Evolutionary conservation across 768 basidiomycete species (phyloP).

Genomic region (Kwoniella sp.): DNA sequence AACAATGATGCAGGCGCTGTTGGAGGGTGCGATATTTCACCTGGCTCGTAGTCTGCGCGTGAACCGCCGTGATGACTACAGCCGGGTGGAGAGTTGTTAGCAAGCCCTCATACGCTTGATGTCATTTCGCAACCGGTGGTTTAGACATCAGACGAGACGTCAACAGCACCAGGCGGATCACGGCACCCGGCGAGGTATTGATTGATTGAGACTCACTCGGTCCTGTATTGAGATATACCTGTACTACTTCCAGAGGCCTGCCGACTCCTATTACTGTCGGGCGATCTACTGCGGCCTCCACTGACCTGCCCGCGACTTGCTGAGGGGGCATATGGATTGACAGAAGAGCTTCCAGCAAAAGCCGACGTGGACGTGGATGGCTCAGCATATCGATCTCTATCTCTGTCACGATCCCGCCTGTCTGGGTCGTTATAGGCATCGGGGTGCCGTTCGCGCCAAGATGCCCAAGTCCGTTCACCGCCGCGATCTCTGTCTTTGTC

Average conservation of each 20-base stretch:
- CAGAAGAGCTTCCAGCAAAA: not conserved
- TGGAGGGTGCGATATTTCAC: not conserved
- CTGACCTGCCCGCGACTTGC: no score
- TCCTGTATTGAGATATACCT: not conserved
- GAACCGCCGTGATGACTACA: no score
- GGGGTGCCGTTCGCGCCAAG: not conserved
- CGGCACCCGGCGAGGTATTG: no score
- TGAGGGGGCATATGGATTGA: not conserved
- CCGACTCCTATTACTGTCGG: not conserved
- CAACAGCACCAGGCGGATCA: no score
- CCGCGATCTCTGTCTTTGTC: not conserved
- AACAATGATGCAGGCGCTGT: not conserved
- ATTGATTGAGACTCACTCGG: not conserved
- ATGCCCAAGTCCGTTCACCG: not conserved
- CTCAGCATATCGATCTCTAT: not conserved
- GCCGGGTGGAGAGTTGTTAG: no score
- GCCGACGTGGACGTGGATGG: not conserved
- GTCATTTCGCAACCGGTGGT: no score
- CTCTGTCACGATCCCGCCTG: slow-evolving; percentile 1
- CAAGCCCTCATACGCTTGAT: no score
- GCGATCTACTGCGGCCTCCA: not conserved
- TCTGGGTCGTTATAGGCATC: not conserved
- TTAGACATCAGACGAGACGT: no score
- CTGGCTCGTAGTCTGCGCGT: not conserved
- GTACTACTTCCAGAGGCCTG: not conserved